Percentiles rank a stretch among this genome's conserved stretches.
Evolutionary conservation across 345 rosid genomes (phyloP).

Genomic region (Microcos paniculata): DNA sequence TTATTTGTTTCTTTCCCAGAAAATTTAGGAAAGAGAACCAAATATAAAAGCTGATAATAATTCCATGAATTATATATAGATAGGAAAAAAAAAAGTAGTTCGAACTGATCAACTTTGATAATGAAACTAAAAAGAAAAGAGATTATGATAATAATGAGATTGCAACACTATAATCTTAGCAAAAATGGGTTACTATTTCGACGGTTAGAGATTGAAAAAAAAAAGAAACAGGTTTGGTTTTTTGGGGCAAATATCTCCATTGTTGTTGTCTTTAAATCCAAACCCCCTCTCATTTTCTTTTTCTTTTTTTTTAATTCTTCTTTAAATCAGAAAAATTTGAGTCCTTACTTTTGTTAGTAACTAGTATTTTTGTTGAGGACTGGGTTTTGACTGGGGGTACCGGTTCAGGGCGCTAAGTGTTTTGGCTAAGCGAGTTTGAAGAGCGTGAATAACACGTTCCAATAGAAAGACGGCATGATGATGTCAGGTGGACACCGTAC

Average conservation of each 20-base stretch:
- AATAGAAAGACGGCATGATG: conserved; percentile 5
- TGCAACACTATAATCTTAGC: conserved; percentile 9
- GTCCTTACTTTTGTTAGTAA: background rate
- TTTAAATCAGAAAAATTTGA: background rate
- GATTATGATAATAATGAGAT: background rate
- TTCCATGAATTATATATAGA: conserved; percentile 14
- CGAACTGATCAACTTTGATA: background rate
- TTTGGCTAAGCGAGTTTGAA: background rate
- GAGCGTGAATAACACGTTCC: conserved; percentile 20
- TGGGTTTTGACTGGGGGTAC: conserved; percentile 12
- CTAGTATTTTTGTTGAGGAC: background rate
- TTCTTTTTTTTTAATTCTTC: background rate
- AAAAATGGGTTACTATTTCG: conserved; percentile 7
- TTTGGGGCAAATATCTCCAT: background rate
- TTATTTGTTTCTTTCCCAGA: background rate
- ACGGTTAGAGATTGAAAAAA: background rate
- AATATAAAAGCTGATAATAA: background rate
- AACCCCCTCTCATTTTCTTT: background rate
- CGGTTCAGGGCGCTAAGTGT: background rate
- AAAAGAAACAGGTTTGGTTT: background rate
- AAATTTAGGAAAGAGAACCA: background rate
- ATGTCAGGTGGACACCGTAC: conserved; percentile 34
- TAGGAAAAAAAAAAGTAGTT: background rate
- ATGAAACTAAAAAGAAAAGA: background rate
- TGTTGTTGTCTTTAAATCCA: background rate